Base-by-base conservation (phyloP, 305 asterid genomes). In the Fraxinus albicans region DNA sequence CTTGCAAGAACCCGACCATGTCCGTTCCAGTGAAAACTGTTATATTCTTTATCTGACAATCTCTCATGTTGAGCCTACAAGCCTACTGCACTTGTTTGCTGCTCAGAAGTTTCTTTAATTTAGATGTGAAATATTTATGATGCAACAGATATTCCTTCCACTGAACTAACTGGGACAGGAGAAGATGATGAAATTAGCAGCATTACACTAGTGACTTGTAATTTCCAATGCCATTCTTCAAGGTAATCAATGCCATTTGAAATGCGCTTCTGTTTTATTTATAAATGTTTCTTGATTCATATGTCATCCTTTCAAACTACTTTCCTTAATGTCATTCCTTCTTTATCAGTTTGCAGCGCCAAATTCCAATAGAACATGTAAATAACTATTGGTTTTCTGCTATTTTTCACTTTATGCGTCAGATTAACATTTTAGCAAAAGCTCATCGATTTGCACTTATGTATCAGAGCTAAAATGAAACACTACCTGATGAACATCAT, bases 401-500 rank as follows among this genome's bases (percentile, higher is more conserved):
- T 17, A 29, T 25, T 53, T 55, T 36, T 40, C 9, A 17, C 65
- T 19, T 10, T 76, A 77, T 15, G 25, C 6, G 4, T 31, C 73
- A 73, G 9, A 53, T 17, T 15, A 4, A 17, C 21, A 5, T 6
- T 17, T 53, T 17, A 17, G 63, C 63, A 53, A 4, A 53, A 34
- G 13, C 40, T 65, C 67, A 73, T 44, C 21, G n/a, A n/a, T n/a
- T n/a, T n/a, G n/a, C n/a, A n/a, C n/a, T n/a, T 47, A 47, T 25
- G 76, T 77, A 27, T 25, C 15, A 38, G 19, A 12, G 17, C 6
- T 12, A 44, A 75, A 67, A 38, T 25, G 34, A 74, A 31, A 76
- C 12, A 29, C n/a, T 85, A 94, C 99, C 98, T 91, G 98, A 88
- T 94, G 97, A 86, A 83, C 98, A 89, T 93, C 99, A 84, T 93